phyloP scores from a whole-genome alignment of 2,329 filamentous ascomycete species.

The Tolypocladium nubicola region DNA sequence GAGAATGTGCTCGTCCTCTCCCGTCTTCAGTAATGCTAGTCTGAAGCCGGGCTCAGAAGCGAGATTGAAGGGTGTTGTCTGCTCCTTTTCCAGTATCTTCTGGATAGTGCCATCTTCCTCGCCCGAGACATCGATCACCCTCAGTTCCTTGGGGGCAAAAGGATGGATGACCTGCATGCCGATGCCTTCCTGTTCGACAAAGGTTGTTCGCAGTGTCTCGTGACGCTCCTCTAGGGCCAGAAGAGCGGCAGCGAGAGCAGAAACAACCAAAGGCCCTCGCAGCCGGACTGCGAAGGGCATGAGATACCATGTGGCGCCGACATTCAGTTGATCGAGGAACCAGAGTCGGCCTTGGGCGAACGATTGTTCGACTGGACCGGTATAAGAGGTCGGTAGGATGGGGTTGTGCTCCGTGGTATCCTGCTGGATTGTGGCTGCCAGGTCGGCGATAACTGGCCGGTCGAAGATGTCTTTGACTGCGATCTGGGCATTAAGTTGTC shows the following conservation, averaged over 20 bases:
- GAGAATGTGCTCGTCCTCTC: slow-evolving; percentile 9
- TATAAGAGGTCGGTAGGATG: too few relatives aligned
- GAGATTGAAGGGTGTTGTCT: slow-evolving; percentile 13
- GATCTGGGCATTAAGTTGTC: too few relatives aligned
- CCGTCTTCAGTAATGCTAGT: slow-evolving; percentile 5
- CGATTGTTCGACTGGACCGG: slow-evolving; percentile 10
- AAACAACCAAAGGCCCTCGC: too few relatives aligned
- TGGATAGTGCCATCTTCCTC: neutral
- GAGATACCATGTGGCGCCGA: slow-evolving; percentile 8
- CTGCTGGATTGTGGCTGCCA: too few relatives aligned
- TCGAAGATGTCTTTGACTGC: too few relatives aligned
- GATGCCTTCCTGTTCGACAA: too few relatives aligned
- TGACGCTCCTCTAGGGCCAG: slow-evolving; percentile 9
- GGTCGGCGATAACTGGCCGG: too few relatives aligned
- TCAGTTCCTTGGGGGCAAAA: too few relatives aligned
- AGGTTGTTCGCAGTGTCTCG: slow-evolving; percentile 11
- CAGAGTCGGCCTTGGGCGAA: slow-evolving; percentile 9
- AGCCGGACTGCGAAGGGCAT: slow-evolving; percentile 1
- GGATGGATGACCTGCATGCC: neutral
- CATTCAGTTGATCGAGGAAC: slow-evolving; percentile 12
- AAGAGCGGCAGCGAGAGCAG: too few relatives aligned
- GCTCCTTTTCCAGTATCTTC: slow-evolving; percentile 3
- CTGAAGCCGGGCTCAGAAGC: slow-evolving; percentile 11
- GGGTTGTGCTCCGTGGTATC: too few relatives aligned
- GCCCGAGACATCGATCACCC: neutral